Percentiles rank a stretch among this genome's conserved stretches.
Evolutionary conservation across 2,329 filamentous ascomycete genomes (phyloP).

Genomic region (Penicillium sclerotiorum): DNA sequence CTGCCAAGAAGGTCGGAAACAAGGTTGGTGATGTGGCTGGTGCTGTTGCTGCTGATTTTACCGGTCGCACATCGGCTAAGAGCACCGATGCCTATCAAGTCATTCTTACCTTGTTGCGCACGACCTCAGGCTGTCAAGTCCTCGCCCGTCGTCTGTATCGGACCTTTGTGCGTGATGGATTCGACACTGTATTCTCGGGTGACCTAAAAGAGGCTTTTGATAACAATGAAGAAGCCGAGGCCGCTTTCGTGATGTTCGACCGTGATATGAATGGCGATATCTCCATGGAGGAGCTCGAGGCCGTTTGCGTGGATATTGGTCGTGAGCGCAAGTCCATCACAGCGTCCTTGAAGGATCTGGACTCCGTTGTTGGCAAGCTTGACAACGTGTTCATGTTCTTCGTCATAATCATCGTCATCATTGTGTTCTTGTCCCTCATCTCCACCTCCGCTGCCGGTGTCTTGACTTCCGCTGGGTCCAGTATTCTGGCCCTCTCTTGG

Average conservation of each 20-base stretch:
- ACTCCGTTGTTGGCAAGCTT: slow-evolving; percentile 88
- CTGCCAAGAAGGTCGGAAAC: slow-evolving; percentile 76
- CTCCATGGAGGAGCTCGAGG: slow-evolving; percentile 90
- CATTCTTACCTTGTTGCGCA: slow-evolving; percentile 74
- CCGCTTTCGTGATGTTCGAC: slow-evolving; percentile 90
- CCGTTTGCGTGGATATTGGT: slow-evolving; percentile 91
- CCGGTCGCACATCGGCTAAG: slow-evolving; percentile 68
- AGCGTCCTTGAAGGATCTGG: slow-evolving; percentile 89
- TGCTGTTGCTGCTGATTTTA: slow-evolving; percentile 87
- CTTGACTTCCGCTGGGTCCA: slow-evolving; percentile 84
- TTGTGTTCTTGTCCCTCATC: slow-evolving; percentile 87
- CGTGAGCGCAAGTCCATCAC: slow-evolving; percentile 94
- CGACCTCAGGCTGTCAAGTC: slow-evolving; percentile 74
- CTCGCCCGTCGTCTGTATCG: slow-evolving; percentile 86
- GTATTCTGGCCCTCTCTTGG: slow-evolving; percentile 89
- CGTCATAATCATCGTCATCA: slow-evolving; percentile 74
- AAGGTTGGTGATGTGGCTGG: slow-evolving; percentile 85
- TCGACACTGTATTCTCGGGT: slow-evolving; percentile 74
- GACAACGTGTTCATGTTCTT: slow-evolving; percentile 88
- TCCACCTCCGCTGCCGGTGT: slow-evolving; percentile 89
- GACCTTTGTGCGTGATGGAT: slow-evolving; percentile 74
- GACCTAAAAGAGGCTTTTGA: slow-evolving; percentile 80
- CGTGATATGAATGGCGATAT: slow-evolving; percentile 97
- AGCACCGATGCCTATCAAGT: slow-evolving; percentile 83
- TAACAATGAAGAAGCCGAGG: slow-evolving; percentile 81